Conservation (phyloP, 2,329 filamentous ascomycete genomes). For the Epichloe typhina region DNA sequence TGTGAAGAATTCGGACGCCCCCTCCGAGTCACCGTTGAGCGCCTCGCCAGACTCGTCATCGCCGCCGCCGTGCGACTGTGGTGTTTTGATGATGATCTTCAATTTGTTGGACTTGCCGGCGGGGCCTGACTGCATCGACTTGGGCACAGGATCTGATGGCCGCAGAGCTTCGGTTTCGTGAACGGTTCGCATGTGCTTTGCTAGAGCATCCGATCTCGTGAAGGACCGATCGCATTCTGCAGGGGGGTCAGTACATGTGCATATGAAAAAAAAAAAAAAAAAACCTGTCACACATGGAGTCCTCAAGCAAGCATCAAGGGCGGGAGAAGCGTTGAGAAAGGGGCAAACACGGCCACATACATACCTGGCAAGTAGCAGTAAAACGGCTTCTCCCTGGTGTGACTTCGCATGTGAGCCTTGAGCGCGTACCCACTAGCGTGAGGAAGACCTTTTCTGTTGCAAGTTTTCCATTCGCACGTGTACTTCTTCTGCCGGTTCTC, state of each 20-base stretch:
- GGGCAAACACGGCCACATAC: slow-evolving; percentile 21
- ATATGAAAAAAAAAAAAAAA: slow-evolving; percentile 2
- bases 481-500: slow-evolving; percentile 91
- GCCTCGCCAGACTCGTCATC: slow-evolving; percentile 41
- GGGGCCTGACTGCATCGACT: slow-evolving; percentile 44
- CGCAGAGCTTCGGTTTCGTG: slow-evolving; percentile 91
- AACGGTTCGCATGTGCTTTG: slow-evolving; percentile 97
- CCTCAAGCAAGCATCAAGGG: background rate
- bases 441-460: slow-evolving; percentile 71
- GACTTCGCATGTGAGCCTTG: slow-evolving; percentile 93
- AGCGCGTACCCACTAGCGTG: slow-evolving; percentile 94
- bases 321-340: background rate
- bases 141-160: slow-evolving; percentile 62
- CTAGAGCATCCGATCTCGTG: slow-evolving; percentile 85
- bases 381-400: slow-evolving; percentile 96
- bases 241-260: background rate
- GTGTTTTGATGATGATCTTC: slow-evolving; percentile 52
- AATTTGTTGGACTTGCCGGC: slow-evolving; percentile 37
- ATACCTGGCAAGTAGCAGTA: slow-evolving; percentile 88
- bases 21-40: slow-evolving; percentile 38
- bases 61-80: slow-evolving; percentile 42
- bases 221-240: slow-evolving; percentile 94
- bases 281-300: slow-evolving; percentile 1
- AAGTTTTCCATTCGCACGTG: slow-evolving; percentile 95
- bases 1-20: slow-evolving; percentile 44